Conservation (phyloP, 495 filamentous ascomycete species). For the Lophiotrema nucula region DNA sequence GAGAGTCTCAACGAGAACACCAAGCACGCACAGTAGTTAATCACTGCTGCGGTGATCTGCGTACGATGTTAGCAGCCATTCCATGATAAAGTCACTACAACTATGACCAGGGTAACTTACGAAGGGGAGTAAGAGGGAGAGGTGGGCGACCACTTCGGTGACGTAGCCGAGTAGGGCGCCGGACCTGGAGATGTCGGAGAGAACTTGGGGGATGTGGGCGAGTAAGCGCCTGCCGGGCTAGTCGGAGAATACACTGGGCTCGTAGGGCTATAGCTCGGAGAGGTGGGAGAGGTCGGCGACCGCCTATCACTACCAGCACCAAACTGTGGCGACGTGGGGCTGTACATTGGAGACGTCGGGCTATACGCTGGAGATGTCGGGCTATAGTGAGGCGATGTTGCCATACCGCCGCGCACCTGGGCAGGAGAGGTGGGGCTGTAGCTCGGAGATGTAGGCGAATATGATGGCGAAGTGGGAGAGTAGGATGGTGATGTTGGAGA, state of each 20-base stretch:
- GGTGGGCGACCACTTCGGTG: slow-evolving; percentile 57
- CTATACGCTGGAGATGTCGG: slow-evolving; percentile 64
- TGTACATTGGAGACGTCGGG: slow-evolving; percentile 66
- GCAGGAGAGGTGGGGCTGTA: slow-evolving; percentile 62
- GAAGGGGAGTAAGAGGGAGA: slow-evolving; percentile 37
- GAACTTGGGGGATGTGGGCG: slow-evolving; percentile 60
- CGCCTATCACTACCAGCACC: slow-evolving; percentile 56
- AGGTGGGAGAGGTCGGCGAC: slow-evolving; percentile 52
- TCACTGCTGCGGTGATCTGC: slow-evolving; percentile 24
- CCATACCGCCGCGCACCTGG: slow-evolving; percentile 53
- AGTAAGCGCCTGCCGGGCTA: slow-evolving; percentile 47
- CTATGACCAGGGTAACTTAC: slow-evolving; percentile 30
- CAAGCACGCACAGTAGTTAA: slow-evolving; percentile 5
- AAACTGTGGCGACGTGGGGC: slow-evolving; percentile 63
- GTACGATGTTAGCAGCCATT: slow-evolving; percentile 11
- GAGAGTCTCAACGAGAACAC: no score
- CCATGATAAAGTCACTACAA: not conserved
- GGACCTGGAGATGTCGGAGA: slow-evolving; percentile 70
- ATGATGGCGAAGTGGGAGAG: slow-evolving; percentile 75
- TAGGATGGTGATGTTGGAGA: slow-evolving; percentile 38
- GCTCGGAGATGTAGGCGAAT: slow-evolving; percentile 62
- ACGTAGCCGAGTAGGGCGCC: slow-evolving; percentile 46
- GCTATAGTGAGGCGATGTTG: slow-evolving; percentile 54
- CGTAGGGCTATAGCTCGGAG: slow-evolving; percentile 36
- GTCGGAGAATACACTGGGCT: slow-evolving; percentile 51